A percentile compares a stretch with the other conserved stretches of the same genome.
phyloP scores from a whole-genome alignment of 768 basidiomycete genomes.

The Gyrodon lividus region DNA sequence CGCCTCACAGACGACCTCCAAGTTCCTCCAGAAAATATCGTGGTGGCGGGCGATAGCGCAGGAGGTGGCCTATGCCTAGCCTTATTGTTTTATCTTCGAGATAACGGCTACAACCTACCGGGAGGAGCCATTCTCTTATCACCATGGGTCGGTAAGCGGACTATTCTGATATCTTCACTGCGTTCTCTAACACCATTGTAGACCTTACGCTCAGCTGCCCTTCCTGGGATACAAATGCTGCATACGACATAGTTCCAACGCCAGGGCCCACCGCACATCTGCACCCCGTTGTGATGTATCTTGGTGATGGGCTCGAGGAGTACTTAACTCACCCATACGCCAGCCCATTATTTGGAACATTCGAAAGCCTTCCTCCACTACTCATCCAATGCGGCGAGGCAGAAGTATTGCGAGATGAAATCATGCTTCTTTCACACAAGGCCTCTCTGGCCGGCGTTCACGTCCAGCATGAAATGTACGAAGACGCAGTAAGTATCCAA shows the following conservation, averaged over 20 bases:
- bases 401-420: constrained; percentile 94
- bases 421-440: constrained; percentile 89
- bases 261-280: constrained; percentile 78
- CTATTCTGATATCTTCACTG: constrained; percentile 1
- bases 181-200: constrained; percentile 27
- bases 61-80: constrained; percentile 88
- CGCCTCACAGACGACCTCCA: constrained; percentile 84
- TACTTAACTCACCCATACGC: constrained; percentile 97
- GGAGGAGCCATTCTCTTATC: constrained; percentile 87
- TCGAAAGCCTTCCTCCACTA: constrained; percentile 82
- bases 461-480: constrained; percentile 84
- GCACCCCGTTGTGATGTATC: constrained; percentile 92
- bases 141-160: constrained; percentile 87
- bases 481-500: constrained; percentile 71
- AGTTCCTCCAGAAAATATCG: constrained; percentile 88
- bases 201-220: constrained; percentile 97
- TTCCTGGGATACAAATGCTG: constrained; percentile 94
- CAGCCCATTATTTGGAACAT: constrained; percentile 90
- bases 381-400: constrained; percentile 92
- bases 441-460: constrained; percentile 83
- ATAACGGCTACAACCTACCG: constrained; percentile 82
- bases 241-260: constrained; percentile 79
- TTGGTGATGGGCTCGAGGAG: constrained; percentile 74
- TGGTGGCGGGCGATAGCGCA: constrained; percentile 89
- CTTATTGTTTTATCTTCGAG: constrained; percentile 90